Conservation (phyloP, 2,329 filamentous ascomycete species). For the Cryphonectria japonica region DNA sequence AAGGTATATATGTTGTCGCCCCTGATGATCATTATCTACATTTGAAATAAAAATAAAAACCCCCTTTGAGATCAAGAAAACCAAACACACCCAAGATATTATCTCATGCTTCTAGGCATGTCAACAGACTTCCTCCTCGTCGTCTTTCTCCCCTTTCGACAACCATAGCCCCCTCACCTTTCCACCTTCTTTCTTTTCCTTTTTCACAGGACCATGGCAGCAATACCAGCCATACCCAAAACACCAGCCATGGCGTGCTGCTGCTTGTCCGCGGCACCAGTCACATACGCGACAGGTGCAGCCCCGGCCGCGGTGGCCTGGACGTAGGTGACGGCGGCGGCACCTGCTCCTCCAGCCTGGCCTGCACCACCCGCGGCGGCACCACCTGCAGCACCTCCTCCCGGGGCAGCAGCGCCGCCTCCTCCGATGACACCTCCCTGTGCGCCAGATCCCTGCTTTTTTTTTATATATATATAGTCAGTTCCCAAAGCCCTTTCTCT, state of each 20-base stretch:
- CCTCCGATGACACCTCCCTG: no score
- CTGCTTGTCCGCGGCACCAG: slow-evolving; percentile 32
- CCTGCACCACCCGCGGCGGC: not conserved
- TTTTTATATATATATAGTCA: not conserved
- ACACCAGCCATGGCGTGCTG: slow-evolving; percentile 15
- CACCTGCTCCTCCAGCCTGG: slow-evolving; percentile 7
- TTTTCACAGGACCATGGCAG: slow-evolving; percentile 37
- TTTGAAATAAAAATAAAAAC: not conserved
- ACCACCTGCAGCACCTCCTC: not conserved
- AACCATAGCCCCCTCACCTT: no score
- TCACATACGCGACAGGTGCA: slow-evolving; percentile 33
- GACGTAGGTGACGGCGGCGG: slow-evolving; percentile 30
- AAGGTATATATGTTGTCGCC: not conserved
- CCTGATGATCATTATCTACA: slow-evolving; percentile 3
- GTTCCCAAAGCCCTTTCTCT: not conserved
- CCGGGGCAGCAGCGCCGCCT: no score
- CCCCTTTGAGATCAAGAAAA: not conserved
- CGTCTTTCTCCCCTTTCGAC: not conserved
- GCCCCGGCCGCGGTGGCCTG: slow-evolving; percentile 31
- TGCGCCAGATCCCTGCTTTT: not conserved
- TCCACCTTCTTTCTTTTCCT: not conserved
- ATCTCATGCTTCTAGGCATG: not conserved
- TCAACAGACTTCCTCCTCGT: not conserved
- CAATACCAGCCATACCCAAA: slow-evolving; percentile 6
- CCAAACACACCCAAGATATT: not conserved